phyloP scores from a whole-genome alignment of 768 basidiomycete species.

The Podaxis sp. region DNA sequence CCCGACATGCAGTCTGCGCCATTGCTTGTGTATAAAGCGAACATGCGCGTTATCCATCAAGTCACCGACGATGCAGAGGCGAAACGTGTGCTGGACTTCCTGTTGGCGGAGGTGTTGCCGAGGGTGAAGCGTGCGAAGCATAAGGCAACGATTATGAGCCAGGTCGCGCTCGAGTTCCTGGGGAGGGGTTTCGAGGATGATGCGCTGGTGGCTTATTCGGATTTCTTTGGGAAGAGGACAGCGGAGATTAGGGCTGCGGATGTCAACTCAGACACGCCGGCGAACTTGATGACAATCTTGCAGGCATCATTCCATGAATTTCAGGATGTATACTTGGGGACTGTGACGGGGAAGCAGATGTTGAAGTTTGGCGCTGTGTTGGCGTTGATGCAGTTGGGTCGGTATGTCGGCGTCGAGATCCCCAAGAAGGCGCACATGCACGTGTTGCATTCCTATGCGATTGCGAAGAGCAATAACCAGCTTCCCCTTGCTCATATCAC shows the following conservation, averaged over 20 bases:
- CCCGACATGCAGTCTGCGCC: constrained; percentile 31
- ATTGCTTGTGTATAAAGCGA: constrained; percentile 37
- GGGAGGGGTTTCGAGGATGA: not conserved
- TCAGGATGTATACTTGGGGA: not conserved
- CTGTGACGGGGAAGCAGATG: not conserved
- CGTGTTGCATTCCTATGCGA: not conserved
- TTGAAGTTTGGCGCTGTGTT: not conserved
- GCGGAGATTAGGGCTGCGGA: not conserved
- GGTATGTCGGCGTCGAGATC: not conserved
- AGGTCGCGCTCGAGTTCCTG: not conserved
- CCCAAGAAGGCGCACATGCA: not conserved
- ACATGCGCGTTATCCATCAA: constrained; percentile 22
- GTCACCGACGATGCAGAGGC: constrained; percentile 16
- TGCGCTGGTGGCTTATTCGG: not conserved
- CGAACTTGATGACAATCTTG: not conserved
- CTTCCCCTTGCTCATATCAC: not conserved
- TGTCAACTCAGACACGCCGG: no score
- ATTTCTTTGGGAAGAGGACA: not conserved
- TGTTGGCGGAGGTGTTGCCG: constrained; percentile 15
- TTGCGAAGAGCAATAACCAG: not conserved
- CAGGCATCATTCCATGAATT: not conserved
- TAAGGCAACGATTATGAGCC: not conserved
- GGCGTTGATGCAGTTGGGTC: not conserved
- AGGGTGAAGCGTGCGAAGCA: not conserved
- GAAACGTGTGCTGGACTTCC: constrained; percentile 18